These are phyloP conservation scores for Morella rubra DNA, from an alignment of 306 rosid genomes.

Conservation along the genomic window DNA sequence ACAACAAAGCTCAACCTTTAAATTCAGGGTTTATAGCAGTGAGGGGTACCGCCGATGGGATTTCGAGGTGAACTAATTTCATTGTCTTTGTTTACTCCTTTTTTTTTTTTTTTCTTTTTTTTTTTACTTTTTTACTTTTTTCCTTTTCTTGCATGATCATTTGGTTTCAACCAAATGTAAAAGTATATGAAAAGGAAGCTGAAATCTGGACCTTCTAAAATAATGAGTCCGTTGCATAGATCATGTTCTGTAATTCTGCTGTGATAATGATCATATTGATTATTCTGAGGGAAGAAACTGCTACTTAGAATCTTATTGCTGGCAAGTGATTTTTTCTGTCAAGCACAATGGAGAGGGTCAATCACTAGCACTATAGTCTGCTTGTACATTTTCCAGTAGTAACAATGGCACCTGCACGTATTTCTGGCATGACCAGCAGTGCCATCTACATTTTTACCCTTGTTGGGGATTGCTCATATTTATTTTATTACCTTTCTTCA, in stretches of 20 bases:
- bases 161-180: not conserved
- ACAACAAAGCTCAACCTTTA: constrained; percentile 87
- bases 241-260: not conserved
- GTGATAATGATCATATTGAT: not conserved
- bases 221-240: not conserved
- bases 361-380: not conserved
- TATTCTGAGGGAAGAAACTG: not conserved
- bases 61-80: constrained; percentile 55
- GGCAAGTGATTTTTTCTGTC: not conserved
- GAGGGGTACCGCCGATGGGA: constrained; percentile 77
- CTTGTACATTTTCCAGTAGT: constrained; percentile 8
- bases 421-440: not conserved
- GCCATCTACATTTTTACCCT: not conserved
- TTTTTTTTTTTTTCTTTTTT: constrained; percentile 6
- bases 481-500: not conserved
- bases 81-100: constrained; percentile 5
- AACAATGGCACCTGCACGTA: not conserved
- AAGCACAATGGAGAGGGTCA: not conserved
- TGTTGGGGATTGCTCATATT: not conserved
- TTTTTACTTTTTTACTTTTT: too few relatives aligned
- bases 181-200: not conserved
- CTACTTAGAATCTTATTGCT: not conserved
- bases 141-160: constrained; percentile 19
- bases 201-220: not conserved
- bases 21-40: constrained; percentile 96